These are phyloP conservation scores for Quercus rubra DNA, from an alignment of 306 rosid genomes.

Conservation along the genomic window DNA sequence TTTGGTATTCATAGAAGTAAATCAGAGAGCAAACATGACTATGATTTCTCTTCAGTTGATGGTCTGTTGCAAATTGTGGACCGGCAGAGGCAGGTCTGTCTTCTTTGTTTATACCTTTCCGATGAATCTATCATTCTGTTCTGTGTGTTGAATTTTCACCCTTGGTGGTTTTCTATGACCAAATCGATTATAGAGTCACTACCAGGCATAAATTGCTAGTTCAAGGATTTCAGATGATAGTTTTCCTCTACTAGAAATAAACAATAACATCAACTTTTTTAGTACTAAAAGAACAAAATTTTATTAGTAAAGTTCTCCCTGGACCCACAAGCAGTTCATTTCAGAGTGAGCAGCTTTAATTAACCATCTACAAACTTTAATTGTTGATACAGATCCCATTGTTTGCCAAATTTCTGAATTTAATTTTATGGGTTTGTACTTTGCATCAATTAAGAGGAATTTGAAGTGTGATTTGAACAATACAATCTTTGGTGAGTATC, in stretches of 20 bases:
- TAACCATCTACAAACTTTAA: neutral
- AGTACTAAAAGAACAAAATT: neutral
- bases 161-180: neutral
- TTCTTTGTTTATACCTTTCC: conserved; percentile 16
- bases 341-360: neutral
- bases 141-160: conserved; percentile 14
- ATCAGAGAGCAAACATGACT: conserved; percentile 8
- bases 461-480: too few species aligned
- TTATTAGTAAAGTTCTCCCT: neutral
- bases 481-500: too few species aligned
- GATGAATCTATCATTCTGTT: conserved; percentile 6
- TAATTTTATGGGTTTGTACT: too few species aligned
- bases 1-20: conserved; percentile 29
- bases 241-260: neutral
- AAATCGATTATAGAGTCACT: neutral
- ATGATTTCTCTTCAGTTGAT: conserved; percentile 34
- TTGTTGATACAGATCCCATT: neutral
- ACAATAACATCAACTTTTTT: neutral
- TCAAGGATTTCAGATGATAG: neutral
- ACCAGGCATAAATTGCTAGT: neutral
- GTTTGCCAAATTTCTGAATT: too few species aligned
- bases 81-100: conserved; percentile 54
- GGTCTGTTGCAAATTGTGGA: conserved; percentile 25
- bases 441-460: too few species aligned
- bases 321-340: neutral